Evolutionary conservation across 768 basidiomycete species (phyloP), one percentile per base, ranked within the genome.

Genomic region (Calocera viscosa): DNA sequence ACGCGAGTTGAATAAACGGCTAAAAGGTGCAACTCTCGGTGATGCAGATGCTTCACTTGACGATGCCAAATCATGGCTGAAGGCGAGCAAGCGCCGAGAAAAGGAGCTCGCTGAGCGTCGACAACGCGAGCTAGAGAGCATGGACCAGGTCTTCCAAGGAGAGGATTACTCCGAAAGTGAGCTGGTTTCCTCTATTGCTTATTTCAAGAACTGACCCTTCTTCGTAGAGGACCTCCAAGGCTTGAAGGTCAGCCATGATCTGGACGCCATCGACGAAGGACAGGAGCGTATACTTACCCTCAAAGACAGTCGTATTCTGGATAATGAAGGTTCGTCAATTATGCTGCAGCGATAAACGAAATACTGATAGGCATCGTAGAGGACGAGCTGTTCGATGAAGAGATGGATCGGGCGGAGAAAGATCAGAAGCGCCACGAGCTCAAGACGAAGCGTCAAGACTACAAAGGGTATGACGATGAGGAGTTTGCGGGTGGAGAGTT

Each of bases 341-440:
- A 43, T 66, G 2, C 22, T 66, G 43, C 1, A 39, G 5, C 66
- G 32, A 66, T 68, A 64, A 11, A 67, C 19, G 28, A n/a, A 26
- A 7, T 49, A 7, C 10, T 38, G 60, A 53, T 11, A 7, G 43
- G 43, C 24, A 24, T 3, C 35, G 11, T 73, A 95, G 96, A 99
- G 88, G 96, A 99, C 76, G 96, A 95, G 76, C 82, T 99, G 16
- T 90, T 96, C 78, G 97, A 99, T 71, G 81, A 96, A 66, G 92
- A 96, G 72, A 84, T 98, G 83, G 93, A 91, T 0, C 94, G 96
- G 74, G 86, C 84, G 64, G 93, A 94, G 71, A 84, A 84, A 24
- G 83, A 82, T 17, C 84, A 90, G 73, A 88, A 91, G 77, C 86
- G 87, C 38, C 79, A 85, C 64, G 90, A 94, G 49, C 77, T 90